Conservation (phyloP, 2,329 filamentous ascomycete species). For the Trichoderma koningii region DNA sequence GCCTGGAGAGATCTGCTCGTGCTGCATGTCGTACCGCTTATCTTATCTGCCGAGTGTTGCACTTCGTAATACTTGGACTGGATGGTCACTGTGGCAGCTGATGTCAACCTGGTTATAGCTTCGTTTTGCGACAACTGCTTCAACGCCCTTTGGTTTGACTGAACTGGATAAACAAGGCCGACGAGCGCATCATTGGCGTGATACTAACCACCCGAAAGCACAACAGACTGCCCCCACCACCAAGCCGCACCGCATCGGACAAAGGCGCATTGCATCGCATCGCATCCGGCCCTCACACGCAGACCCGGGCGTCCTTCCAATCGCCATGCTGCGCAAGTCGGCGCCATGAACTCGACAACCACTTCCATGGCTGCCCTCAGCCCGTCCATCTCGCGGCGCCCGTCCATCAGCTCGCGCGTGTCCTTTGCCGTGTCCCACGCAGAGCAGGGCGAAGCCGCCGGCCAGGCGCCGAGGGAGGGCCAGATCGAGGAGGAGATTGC, state of each 20-base stretch:
- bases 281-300: neutral
- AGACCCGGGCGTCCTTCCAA: conserved; percentile 14
- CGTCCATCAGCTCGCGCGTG: conserved; percentile 65
- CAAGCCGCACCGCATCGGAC: neutral
- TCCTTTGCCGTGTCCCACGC: conserved; percentile 67
- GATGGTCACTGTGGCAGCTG: too few species aligned
- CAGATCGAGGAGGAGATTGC: conserved; percentile 92
- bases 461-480: conserved; percentile 59
- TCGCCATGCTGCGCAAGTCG: conserved; percentile 45
- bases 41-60: neutral
- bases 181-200: neutral
- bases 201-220: neutral
- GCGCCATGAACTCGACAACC: conserved; percentile 54
- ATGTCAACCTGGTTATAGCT: conserved; percentile 1
- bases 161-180: neutral
- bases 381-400: conserved; percentile 48
- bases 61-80: neutral
- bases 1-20: conserved; percentile 16
- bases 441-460: conserved; percentile 62
- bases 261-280: too few species aligned
- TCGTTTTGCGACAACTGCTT: conserved; percentile 17
- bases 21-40: neutral
- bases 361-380: conserved; percentile 49
- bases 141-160: neutral
- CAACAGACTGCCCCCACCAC: neutral